Base-by-base conservation (phyloP, 257 asterid genomes). In the Salvia rosmarinus region DNA sequence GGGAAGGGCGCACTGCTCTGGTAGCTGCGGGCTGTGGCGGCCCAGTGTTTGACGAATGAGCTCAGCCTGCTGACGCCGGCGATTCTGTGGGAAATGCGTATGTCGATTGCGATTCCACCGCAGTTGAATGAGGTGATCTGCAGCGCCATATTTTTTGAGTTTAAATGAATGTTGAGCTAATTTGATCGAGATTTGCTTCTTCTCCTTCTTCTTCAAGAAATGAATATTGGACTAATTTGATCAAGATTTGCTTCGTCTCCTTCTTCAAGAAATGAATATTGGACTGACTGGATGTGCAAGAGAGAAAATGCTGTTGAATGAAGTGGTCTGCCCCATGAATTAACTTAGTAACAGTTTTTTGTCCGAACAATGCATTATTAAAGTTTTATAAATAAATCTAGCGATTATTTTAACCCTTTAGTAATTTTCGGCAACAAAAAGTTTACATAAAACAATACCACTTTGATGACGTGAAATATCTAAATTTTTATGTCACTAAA, bases 31-130 rank as follows among this genome's bases (percentile, higher is more conserved):
- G 79, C 66, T 4, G 14, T 42, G 5, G 77, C 81, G 13, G 87
- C 83, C 95, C 96, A 89, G 3, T 28, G 56, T 52, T 71, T 81
- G 63, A 86, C 67, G 72, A 89, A 87, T 2, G 85, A 71, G 25
- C 81, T 68, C 44, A 87, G 82, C 0, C 82, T 78, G 58, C 56
- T 68, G 9, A 47, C 87, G 50, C 87, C 95, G 10, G 78, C 86
- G 17, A 89, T 70, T 70, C 85, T 72, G 72, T 86, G 90, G 0
- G 90, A 83, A 13, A 80, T 62, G 79, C 89, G 82, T 25, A 83
- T 32, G 5, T 89, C 88, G 2, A 81, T 57, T 1, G 84, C 71
- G 0, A 86, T 68, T 30, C 92, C 90, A 13, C 86, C 88, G 51
- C 92, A 80, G 1, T 3, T 56, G 11, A 85, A 89, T 10, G 80